These are phyloP conservation scores for Claviceps quebecensis DNA, from an alignment of 2,329 filamentous ascomycete genomes.

Conservation along the genomic window DNA sequence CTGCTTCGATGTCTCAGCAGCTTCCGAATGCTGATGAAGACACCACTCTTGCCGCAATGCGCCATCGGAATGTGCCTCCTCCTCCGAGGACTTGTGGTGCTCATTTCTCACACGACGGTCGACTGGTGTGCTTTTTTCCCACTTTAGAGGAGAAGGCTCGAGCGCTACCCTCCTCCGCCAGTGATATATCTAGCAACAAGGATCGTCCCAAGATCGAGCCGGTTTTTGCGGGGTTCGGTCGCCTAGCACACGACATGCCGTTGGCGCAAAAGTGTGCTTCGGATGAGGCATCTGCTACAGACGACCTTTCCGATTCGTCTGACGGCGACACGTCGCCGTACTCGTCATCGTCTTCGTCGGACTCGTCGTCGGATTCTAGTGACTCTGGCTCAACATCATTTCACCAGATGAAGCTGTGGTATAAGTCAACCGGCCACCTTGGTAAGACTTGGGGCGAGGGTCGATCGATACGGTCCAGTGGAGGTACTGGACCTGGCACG, in stretches of 20 bases:
- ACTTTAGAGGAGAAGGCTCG: conserved; percentile 49
- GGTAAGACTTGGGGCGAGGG: conserved; percentile 43
- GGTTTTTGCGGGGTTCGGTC: conserved; percentile 43
- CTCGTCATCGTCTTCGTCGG: conserved; percentile 21
- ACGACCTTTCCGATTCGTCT: conserved; percentile 36
- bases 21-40: conserved; percentile 40
- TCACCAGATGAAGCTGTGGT: conserved; percentile 43
- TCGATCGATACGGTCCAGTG: conserved; percentile 44
- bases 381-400: conserved; percentile 51
- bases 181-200: conserved; percentile 30
- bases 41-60: conserved; percentile 35
- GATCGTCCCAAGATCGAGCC: conserved; percentile 39
- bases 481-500: conserved; percentile 37
- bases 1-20: conserved; percentile 48
- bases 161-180: conserved; percentile 32
- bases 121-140: conserved; percentile 54
- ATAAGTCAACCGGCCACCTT: conserved; percentile 36
- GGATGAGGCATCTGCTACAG: conserved; percentile 37
- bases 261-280: conserved; percentile 31
- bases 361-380: conserved; percentile 22
- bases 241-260: conserved; percentile 36
- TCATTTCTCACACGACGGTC: conserved; percentile 47
- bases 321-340: conserved; percentile 33
- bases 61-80: conserved; percentile 39
- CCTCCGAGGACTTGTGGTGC: conserved; percentile 45